A percentile compares a stretch with the other conserved stretches of the same genome.
Evolutionary conservation across 23 red algal genomes (phyloP).

Genomic region (Gracilariopsis chorda): DNA sequence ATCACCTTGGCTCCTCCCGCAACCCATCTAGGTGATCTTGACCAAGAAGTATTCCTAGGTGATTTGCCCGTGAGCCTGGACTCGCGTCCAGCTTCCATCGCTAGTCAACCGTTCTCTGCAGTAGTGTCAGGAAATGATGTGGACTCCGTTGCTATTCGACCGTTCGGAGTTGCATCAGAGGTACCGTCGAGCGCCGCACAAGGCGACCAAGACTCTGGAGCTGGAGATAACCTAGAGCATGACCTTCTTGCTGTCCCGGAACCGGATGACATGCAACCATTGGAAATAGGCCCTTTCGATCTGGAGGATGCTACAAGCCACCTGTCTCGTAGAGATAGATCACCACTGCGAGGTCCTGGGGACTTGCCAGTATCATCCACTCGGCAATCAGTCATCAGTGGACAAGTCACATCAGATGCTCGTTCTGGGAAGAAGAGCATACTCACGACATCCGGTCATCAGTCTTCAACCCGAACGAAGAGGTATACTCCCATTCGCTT

Average conservation of each 20-base stretch:
- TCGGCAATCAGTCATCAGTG: neutral
- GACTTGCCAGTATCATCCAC: neutral
- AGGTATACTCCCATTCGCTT: conserved; percentile 13
- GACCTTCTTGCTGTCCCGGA: neutral
- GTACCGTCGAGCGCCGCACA: neutral
- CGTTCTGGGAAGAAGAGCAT: neutral
- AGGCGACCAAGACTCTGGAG: neutral
- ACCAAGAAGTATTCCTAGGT: neutral
- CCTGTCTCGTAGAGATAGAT: neutral
- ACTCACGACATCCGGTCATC: neutral
- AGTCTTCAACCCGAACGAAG: neutral
- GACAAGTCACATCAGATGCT: neutral
- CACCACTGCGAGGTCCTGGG: neutral
- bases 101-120: neutral
- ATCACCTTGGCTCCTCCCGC: conserved; percentile 10
- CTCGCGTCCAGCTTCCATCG: neutral
- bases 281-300: conserved; percentile 6
- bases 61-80: conserved; percentile 14
- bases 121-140: neutral
- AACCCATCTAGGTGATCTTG: neutral
- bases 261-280: conserved; percentile 7
- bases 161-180: neutral
- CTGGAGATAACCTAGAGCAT: neutral
- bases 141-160: neutral
- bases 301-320: neutral